Evolutionary conservation across 2,329 filamentous ascomycete species (phyloP).

Genomic region (Talaromyces albobiverticillius): DNA sequence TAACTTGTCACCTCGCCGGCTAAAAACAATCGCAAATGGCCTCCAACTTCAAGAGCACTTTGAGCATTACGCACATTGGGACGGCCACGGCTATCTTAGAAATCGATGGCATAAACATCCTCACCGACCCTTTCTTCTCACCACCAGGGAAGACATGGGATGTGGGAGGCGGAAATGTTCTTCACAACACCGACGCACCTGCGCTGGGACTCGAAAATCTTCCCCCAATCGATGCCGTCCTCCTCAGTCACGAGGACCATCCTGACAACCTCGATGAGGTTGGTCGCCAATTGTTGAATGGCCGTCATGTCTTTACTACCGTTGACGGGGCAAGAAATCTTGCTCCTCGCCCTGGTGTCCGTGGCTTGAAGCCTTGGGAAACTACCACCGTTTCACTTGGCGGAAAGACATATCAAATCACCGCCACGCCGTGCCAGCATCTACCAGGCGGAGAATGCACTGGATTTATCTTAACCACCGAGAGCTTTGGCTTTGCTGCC

Average conservation of each 20-base stretch:
- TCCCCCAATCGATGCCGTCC: slow-evolving; percentile 48
- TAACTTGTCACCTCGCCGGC: not conserved
- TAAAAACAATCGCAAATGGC: not conserved
- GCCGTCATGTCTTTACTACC: slow-evolving; percentile 47
- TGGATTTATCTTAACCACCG: slow-evolving; percentile 43
- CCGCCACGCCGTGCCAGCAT: slow-evolving; percentile 45
- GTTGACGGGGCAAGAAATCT: slow-evolving; percentile 46
- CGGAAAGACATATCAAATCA: slow-evolving; percentile 38
- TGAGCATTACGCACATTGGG: slow-evolving; percentile 43
- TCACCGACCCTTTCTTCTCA: slow-evolving; percentile 50
- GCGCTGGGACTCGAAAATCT: slow-evolving; percentile 38
- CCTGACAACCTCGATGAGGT: slow-evolving; percentile 49
- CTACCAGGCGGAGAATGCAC: slow-evolving; percentile 45
- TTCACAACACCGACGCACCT: slow-evolving; percentile 32
- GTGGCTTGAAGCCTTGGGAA: slow-evolving; percentile 41
- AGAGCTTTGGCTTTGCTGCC: slow-evolving; percentile 35
- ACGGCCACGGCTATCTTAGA: slow-evolving; percentile 51
- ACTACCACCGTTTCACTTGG: slow-evolving; percentile 25
- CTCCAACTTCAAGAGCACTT: slow-evolving; percentile 18
- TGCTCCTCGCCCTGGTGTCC: slow-evolving; percentile 41
- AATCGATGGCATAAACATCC: slow-evolving; percentile 40
- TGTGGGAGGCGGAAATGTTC: slow-evolving; percentile 19
- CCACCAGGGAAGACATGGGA: slow-evolving; percentile 37
- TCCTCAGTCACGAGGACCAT: slow-evolving; percentile 53
- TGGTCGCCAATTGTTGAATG: slow-evolving; percentile 47